A percentile compares a stretch with the other conserved stretches of the same genome.
Evolutionary conservation across 352 stramenopile species (phyloP).

Genomic region (Thraustochytrium sp.): DNA sequence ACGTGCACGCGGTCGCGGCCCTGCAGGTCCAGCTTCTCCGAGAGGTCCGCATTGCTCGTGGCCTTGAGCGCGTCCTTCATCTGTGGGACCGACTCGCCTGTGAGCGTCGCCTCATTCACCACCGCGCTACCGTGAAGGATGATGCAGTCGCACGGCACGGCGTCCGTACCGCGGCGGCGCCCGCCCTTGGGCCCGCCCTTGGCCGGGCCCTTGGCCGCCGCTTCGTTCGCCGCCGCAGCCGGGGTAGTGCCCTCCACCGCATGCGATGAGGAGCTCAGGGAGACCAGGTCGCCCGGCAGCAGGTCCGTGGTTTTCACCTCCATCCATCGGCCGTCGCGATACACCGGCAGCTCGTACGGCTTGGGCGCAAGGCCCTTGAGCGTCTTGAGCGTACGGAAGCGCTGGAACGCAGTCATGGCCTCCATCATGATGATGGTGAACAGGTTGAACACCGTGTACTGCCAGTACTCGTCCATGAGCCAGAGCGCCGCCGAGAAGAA

Average conservation of each 20-base stretch:
- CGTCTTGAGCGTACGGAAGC: slow-evolving; percentile 87
- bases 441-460: slow-evolving; percentile 95
- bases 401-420: slow-evolving; percentile 87
- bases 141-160: slow-evolving; percentile 89
- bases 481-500: slow-evolving; percentile 95
- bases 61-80: slow-evolving; percentile 86
- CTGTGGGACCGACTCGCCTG: slow-evolving; percentile 93
- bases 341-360: slow-evolving; percentile 40
- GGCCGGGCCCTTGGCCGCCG: neutral
- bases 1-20: slow-evolving; percentile 27
- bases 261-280: slow-evolving; percentile 38
- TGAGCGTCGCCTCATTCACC: slow-evolving; percentile 97
- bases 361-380: slow-evolving; percentile 83
- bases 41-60: slow-evolving; percentile 72
- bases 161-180: slow-evolving; percentile 53
- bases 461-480: slow-evolving; percentile 98
- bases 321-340: slow-evolving; percentile 57
- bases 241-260: neutral
- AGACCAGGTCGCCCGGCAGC: slow-evolving; percentile 78
- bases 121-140: slow-evolving; percentile 87
- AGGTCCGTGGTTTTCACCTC: slow-evolving; percentile 71
- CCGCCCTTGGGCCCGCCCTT: neutral
- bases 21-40: slow-evolving; percentile 1
- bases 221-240: neutral
- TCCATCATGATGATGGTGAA: slow-evolving; percentile 97